These are phyloP conservation scores for Letharia lupina DNA, from an alignment of 495 filamentous ascomycete species.

Conservation along the genomic window DNA sequence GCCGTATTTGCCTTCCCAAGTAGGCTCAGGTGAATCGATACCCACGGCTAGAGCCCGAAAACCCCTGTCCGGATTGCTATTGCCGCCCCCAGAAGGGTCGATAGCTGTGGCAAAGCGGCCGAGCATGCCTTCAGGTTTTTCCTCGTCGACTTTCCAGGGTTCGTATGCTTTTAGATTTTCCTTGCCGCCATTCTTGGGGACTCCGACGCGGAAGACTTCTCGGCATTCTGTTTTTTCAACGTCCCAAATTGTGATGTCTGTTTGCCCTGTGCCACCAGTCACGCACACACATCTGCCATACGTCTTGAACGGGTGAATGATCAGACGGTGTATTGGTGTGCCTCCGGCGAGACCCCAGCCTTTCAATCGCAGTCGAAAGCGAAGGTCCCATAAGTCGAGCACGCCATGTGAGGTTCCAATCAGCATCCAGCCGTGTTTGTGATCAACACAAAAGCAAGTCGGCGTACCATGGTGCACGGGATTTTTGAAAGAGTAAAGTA, in stretches of 20 bases:
- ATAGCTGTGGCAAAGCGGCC: constrained; percentile 72
- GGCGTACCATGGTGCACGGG: constrained; percentile 90
- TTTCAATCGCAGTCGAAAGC: constrained; percentile 79
- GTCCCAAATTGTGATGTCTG: constrained; percentile 96
- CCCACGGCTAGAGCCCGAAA: constrained; percentile 46
- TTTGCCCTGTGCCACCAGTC: constrained; percentile 76
- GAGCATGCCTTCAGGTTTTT: constrained; percentile 80
- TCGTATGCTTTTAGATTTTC: constrained; percentile 64
- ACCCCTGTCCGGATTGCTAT: constrained; percentile 44
- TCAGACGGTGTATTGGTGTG: constrained; percentile 69
- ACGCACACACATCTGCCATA: constrained; percentile 70
- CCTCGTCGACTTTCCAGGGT: constrained; percentile 83
- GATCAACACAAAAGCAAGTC: constrained; percentile 84
- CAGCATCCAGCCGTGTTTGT: constrained; percentile 78
- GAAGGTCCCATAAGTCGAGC: constrained; percentile 90
- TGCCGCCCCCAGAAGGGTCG: constrained; percentile 43
- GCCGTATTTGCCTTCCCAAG: constrained; percentile 37
- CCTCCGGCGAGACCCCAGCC: constrained; percentile 83
- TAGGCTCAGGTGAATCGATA: constrained; percentile 40
- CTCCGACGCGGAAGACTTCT: constrained; percentile 71
- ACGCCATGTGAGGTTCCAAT: constrained; percentile 90
- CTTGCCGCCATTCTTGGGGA: constrained; percentile 36
- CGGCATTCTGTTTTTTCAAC: constrained; percentile 81
- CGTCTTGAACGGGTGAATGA: constrained; percentile 67
- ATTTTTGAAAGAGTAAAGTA: constrained; percentile 74